Conservation (phyloP, 345 rosid species). For the Dipteronia dyeriana region DNA sequence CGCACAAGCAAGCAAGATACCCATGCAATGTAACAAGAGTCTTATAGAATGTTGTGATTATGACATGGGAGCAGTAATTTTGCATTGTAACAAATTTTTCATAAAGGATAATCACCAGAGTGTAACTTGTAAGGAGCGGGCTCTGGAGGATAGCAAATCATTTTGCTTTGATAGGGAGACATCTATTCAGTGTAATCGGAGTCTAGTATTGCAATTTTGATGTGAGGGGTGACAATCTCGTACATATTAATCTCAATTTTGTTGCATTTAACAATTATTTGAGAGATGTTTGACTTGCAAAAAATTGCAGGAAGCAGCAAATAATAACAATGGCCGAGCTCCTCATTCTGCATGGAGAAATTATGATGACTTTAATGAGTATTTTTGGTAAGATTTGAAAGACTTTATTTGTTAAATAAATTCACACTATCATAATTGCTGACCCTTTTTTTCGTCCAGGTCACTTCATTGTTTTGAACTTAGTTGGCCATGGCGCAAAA, state of each 20-base stretch:
- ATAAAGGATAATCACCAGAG: background rate
- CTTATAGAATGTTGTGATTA: background rate
- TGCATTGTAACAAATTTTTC: background rate
- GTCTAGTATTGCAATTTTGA: background rate
- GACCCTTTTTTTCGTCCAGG: conserved; percentile 47
- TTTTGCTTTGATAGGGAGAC: background rate
- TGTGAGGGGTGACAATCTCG: background rate
- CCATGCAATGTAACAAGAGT: background rate
- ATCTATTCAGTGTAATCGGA: background rate
- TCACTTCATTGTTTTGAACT: conserved; percentile 89
- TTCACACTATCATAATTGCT: conserved; percentile 27
- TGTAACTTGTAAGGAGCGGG: background rate
- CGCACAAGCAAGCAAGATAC: background rate
- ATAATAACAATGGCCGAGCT: conserved; percentile 88
- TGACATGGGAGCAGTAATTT: no score
- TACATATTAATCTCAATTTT: background rate
- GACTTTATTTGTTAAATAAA: conserved; percentile 1
- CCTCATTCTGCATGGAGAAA: conserved; percentile 99
- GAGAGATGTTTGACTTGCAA: conserved; percentile 16
- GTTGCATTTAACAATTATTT: conserved; percentile 1
- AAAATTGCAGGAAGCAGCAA: conserved; percentile 75
- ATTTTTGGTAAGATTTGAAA: conserved; percentile 64
- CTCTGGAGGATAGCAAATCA: background rate
- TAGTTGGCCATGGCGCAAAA: conserved; percentile 88
- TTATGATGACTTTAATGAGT: conserved; percentile 96